These are phyloP conservation scores for Eucalyptus lansdowneana DNA, from an alignment of 345 rosid genomes.

Conservation along the genomic window DNA sequence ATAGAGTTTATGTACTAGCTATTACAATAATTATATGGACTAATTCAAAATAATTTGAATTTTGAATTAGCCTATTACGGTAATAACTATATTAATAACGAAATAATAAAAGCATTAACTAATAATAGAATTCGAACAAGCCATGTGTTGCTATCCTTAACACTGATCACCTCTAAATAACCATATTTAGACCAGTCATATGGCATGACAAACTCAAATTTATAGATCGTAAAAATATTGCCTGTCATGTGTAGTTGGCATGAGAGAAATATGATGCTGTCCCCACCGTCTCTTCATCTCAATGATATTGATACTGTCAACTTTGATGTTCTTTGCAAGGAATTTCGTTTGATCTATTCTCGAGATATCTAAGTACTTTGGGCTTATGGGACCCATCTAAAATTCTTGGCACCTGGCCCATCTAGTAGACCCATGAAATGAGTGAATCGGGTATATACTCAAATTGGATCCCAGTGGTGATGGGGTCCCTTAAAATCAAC, in stretches of 20 bases:
- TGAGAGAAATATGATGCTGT: neutral
- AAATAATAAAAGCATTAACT: too few relatives aligned
- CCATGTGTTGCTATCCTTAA: too few relatives aligned
- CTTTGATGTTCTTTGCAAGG: neutral
- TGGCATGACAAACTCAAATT: neutral
- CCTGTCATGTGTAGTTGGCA: neutral
- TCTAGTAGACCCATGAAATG: neutral
- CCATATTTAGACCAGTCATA: neutral
- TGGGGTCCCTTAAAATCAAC: neutral
- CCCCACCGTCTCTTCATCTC: neutral
- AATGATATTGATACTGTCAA: neutral
- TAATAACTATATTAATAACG: too few relatives aligned
- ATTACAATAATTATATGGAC: too few relatives aligned
- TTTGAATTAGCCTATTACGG: too few relatives aligned
- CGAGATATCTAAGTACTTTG: neutral
- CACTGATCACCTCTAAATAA: neutral
- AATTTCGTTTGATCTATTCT: neutral
- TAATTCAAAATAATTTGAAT: too few relatives aligned
- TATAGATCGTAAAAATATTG: neutral
- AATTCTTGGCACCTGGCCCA: neutral
- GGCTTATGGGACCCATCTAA: neutral
- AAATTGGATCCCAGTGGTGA: neutral
- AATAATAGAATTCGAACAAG: too few relatives aligned
- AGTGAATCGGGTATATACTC: neutral
- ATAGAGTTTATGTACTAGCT: too few relatives aligned